Evolutionary conservation across 2,329 filamentous ascomycete species (phyloP), one percentile per base, ranked within the genome.

Genomic region (Neurospora sp.): DNA sequence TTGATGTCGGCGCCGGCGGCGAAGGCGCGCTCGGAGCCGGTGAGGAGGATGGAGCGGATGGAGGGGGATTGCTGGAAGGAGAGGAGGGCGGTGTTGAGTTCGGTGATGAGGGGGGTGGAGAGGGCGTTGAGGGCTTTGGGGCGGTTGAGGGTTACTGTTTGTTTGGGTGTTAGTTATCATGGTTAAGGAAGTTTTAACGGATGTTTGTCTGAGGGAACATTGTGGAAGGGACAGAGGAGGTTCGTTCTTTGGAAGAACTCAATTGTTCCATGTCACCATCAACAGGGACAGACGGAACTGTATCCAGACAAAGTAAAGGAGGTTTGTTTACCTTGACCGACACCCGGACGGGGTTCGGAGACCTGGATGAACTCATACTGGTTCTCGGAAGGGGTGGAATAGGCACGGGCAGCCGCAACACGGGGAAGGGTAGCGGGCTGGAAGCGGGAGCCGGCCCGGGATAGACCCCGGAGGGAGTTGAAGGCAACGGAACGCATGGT

Each of bases 1-100:
- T 98, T 98, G 84, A 99, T 99, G 81, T 99, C 96, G 72, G 96
- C 96, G 68, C 96, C 96, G 66, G 96, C 95, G 38, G 95, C 95
- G 78, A 97, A 99, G 58, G 95, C 94, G 81, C 91, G 93, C 74
- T 93, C 85, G 66, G 91, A 96, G 69, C 96, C 96, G 0, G 96
- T 97, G 71, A 99, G 85, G 71, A 99, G 81, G 76, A 97, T 93
- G 75, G 90, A 91, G 10, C 88, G 87, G 73, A 93, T 90, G 39
- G 86, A 84, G 70, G 90, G 85, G 73, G 91, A 89, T 67, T 85
- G 80, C 77, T 95, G 91, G 81, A 94, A 89, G 71, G 87, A 84
- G 72, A 82, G 82, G 69, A 97, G 87, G 40, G 92, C 92, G 74
- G 90, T 82, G 81, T 97, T 97, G 75, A 99, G 87, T 83, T 99